Percentiles rank a stretch among this genome's conserved stretches.
phyloP scores from a whole-genome alignment of 202 grass and related monocot species.

The Musa balbisiana region DNA sequence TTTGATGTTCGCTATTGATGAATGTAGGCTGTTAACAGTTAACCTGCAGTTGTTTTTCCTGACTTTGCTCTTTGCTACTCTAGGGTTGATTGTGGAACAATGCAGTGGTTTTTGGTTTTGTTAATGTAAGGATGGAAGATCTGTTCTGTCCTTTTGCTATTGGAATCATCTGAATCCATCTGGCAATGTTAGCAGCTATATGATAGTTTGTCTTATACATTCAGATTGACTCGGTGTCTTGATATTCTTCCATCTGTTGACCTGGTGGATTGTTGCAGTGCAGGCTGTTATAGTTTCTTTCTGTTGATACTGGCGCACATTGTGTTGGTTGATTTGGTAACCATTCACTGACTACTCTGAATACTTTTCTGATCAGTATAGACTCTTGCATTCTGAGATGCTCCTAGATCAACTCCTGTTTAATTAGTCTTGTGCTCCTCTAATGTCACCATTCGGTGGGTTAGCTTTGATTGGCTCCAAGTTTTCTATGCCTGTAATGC shows the following conservation, averaged over 20 bases:
- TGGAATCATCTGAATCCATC: neutral
- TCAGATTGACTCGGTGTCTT: neutral
- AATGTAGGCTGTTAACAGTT: neutral
- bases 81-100: neutral
- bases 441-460: no score
- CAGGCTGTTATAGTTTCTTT: neutral
- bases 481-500: no score
- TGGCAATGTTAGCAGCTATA: neutral
- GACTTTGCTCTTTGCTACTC: neutral
- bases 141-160: neutral
- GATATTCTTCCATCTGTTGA: neutral
- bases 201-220: no score
- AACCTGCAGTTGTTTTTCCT: neutral
- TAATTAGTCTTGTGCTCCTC: no score
- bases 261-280: neutral
- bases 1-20: slow-evolving; percentile 73
- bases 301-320: no score
- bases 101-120: neutral
- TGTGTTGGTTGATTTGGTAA: no score
- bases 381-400: no score
- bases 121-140: neutral
- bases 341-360: no score
- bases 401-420: no score
- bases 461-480: no score
- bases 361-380: no score